phyloP scores from a whole-genome alignment of 257 asterid species.

The Nicotiana knightiana region DNA sequence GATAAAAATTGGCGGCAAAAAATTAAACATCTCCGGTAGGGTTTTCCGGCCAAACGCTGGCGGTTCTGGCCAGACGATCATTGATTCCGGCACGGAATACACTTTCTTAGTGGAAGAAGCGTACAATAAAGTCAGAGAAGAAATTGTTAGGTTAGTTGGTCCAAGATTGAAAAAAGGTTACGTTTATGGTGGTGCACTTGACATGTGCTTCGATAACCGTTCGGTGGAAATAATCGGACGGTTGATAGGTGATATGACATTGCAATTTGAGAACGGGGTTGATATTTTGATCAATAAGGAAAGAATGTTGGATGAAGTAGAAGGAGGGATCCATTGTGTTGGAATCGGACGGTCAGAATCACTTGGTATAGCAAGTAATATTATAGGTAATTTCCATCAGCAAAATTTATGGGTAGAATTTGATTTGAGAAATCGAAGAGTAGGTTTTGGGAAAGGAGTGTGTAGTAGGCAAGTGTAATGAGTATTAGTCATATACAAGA shows the following conservation, averaged over 20 bases:
- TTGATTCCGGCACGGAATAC: slow-evolving; percentile 82
- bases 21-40: slow-evolving; percentile 31
- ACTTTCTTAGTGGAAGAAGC: slow-evolving; percentile 74
- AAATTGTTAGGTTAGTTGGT: slow-evolving; percentile 47
- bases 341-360: slow-evolving; percentile 71
- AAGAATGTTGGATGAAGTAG: slow-evolving; percentile 53
- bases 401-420: slow-evolving; percentile 86
- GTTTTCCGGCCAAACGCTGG: slow-evolving; percentile 65
- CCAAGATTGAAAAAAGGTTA: slow-evolving; percentile 49
- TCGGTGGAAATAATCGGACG: slow-evolving; percentile 35
- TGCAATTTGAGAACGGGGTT: slow-evolving; percentile 56
- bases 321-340: slow-evolving; percentile 55
- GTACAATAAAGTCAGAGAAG: slow-evolving; percentile 46
- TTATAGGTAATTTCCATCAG: slow-evolving; percentile 80
- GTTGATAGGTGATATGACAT: slow-evolving; percentile 52
- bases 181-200: slow-evolving; percentile 52
- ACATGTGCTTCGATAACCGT: slow-evolving; percentile 69
- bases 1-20: slow-evolving; percentile 49
- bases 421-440: slow-evolving; percentile 43
- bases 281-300: slow-evolving; percentile 41
- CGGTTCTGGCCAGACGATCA: slow-evolving; percentile 86
- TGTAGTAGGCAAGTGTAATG: slow-evolving; percentile 25
- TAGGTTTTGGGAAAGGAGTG: slow-evolving; percentile 69
- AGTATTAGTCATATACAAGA: background rate
- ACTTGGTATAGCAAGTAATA: slow-evolving; percentile 55